Percentiles rank a stretch among this genome's conserved stretches.
phyloP scores from a whole-genome alignment of 306 rosid genomes.

The Biancaea sappan region DNA sequence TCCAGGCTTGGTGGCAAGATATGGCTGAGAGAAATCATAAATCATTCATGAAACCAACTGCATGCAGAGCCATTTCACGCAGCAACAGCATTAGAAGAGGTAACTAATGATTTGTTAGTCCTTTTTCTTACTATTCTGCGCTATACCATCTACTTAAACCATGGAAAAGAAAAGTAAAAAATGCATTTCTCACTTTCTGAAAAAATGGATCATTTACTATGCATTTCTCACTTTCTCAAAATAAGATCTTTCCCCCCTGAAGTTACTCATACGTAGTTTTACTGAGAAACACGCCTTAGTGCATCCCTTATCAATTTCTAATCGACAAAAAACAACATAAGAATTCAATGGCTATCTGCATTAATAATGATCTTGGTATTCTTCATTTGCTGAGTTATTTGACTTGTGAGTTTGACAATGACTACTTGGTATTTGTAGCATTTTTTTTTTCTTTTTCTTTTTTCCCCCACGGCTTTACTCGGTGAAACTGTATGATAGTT shows the following conservation, averaged over 20 bases:
- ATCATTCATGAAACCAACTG: conserved; percentile 39
- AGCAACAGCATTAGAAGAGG: conserved; percentile 46
- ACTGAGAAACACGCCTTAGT: conserved; percentile 6
- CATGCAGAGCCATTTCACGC: conserved; percentile 34
- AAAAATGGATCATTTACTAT: not conserved
- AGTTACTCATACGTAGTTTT: conserved; percentile 26
- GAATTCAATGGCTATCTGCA: not conserved
- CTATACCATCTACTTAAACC: not conserved
- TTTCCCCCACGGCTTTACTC: not conserved
- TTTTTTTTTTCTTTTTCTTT: conserved; percentile 20
- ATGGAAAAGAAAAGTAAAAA: not conserved
- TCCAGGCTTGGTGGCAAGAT: conserved; percentile 93
- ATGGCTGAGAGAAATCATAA: conserved; percentile 70
- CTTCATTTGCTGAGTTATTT: not conserved
- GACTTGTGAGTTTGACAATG: conserved; percentile 4
- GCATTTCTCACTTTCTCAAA: not conserved
- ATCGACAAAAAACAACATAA: not conserved
- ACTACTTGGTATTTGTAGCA: not conserved
- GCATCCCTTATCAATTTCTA: not conserved
- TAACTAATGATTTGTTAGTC: conserved; percentile 32
- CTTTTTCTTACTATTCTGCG: conserved; percentile 1
- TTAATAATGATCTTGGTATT: not conserved
- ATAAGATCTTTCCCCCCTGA: not conserved
- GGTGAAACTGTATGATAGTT: not conserved
- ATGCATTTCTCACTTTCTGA: conserved; percentile 17